Percentiles rank a stretch among this genome's conserved stretches.
Conservation (phyloP, 169 alveolate species). For the Plasmodium chabaudi region DNA sequence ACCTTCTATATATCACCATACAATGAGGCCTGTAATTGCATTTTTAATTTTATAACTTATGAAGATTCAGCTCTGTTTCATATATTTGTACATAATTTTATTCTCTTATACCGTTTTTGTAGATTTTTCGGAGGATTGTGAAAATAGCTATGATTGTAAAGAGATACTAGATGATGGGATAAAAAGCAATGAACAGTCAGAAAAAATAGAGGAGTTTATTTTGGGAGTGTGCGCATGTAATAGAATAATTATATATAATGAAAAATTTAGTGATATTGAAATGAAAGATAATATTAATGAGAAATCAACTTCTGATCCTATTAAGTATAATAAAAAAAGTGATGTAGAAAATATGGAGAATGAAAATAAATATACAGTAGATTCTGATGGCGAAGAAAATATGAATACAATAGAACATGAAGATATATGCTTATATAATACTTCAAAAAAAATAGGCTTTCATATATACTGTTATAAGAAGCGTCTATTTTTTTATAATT, state of each 20-base stretch:
- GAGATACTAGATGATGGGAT: constrained; percentile 47
- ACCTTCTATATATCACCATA: too few relatives aligned
- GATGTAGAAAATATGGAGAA: neutral
- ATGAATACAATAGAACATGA: constrained; percentile 52
- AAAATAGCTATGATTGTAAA: constrained; percentile 28
- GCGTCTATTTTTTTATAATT: constrained; percentile 53
- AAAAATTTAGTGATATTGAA: constrained; percentile 17
- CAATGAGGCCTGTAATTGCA: too few relatives aligned
- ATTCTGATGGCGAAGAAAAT: constrained; percentile 40
- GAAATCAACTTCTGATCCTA: constrained; percentile 10
- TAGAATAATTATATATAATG: constrained; percentile 53
- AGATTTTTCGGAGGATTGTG: constrained; percentile 44
- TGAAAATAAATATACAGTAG: neutral
- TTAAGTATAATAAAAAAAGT: constrained; percentile 10
- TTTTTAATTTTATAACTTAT: too few relatives aligned
- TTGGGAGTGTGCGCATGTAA: constrained; percentile 71
- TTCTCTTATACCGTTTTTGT: neutral
- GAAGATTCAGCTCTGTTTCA: too few relatives aligned
- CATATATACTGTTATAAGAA: constrained; percentile 39
- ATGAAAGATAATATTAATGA: constrained; percentile 36
- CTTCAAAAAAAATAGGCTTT: constrained; percentile 31
- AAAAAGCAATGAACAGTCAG: constrained; percentile 11
- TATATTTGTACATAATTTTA: too few relatives aligned
- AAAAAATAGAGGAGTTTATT: constrained; percentile 56
- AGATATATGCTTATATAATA: constrained; percentile 65